Conservation (phyloP, 805 yeast species). For the Wickerhamiella siamensis region DNA sequence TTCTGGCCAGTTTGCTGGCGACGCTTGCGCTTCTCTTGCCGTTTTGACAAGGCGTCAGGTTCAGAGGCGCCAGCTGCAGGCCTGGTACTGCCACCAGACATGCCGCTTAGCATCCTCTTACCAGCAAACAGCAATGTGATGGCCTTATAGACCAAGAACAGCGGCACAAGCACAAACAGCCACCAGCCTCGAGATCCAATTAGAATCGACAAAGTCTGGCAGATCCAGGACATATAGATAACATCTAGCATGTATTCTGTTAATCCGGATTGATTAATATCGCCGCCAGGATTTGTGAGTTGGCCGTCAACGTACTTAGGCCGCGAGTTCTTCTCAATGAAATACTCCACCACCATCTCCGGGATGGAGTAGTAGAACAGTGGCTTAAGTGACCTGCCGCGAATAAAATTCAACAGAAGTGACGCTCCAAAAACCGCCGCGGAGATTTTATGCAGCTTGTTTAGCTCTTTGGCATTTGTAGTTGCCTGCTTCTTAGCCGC, state of each 20-base stretch:
- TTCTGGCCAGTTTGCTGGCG: constrained; percentile 19
- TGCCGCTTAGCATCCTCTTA: constrained; percentile 10
- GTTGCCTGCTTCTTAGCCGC: constrained; percentile 29
- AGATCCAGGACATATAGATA: constrained; percentile 47
- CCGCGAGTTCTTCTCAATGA: constrained; percentile 45
- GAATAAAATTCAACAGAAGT: constrained; percentile 26
- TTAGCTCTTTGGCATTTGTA: constrained; percentile 23
- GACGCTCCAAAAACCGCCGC: constrained; percentile 28
- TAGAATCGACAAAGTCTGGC: constrained; percentile 38
- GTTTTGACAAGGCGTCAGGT: constrained; percentile 4
- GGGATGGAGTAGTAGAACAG: constrained; percentile 33
- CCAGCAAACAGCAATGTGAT: constrained; percentile 13
- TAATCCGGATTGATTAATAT: constrained; percentile 46
- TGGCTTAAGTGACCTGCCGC: constrained; percentile 36
- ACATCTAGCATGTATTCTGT: constrained; percentile 63
- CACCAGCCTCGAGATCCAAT: constrained; percentile 53
- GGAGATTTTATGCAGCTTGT: constrained; percentile 26
- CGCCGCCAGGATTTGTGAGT: constrained; percentile 42
- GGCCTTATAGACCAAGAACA: constrained; percentile 13
- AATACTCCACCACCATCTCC: constrained; percentile 32
- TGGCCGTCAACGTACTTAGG: constrained; percentile 38
- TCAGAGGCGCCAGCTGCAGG: neutral
- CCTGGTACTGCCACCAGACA: neutral
- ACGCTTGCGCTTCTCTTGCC: constrained; percentile 7
- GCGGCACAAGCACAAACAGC: constrained; percentile 26